Percentiles rank a stretch among this genome's conserved stretches.
Conservation (phyloP, 2,329 filamentous ascomycete genomes). For the Mollisiaceae sp. region DNA sequence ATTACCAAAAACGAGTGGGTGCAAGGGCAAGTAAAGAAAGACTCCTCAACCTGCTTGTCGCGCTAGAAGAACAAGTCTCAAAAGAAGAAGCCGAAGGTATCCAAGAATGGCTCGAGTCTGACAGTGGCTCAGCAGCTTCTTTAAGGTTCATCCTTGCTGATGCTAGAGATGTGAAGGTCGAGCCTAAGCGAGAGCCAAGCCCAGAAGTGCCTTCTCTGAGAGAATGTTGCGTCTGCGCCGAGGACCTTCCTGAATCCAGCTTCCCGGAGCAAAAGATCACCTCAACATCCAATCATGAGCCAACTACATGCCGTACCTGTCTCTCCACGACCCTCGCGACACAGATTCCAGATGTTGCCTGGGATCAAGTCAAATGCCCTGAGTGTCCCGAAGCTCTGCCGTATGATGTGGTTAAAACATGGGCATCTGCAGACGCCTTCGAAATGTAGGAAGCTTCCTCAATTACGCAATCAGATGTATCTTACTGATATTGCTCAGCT, state of each 20-base stretch:
- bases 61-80: not conserved
- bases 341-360: conserved; percentile 36
- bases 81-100: not conserved
- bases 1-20: conserved; percentile 10
- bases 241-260: not conserved
- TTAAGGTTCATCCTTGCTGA: conserved; percentile 3
- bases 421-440: conserved; percentile 52
- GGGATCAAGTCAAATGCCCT: conserved; percentile 57
- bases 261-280: conserved; percentile 14
- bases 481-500: conserved; percentile 37
- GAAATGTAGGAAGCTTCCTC: conserved; percentile 43
- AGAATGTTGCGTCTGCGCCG: conserved; percentile 16
- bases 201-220: not conserved
- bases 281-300: conserved; percentile 22
- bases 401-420: conserved; percentile 51
- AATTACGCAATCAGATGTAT: not conserved
- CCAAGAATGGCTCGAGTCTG: not conserved
- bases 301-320: conserved; percentile 25
- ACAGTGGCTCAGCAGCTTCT: not conserved
- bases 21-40: conserved; percentile 1
- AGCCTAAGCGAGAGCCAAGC: not conserved
- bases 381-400: conserved; percentile 53
- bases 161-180: not conserved
- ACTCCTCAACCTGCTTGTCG: not conserved
- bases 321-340: conserved; percentile 17